A percentile compares a stretch with the other conserved stretches of the same genome.
phyloP scores from a whole-genome alignment of 2,329 filamentous ascomycete species.

The Fusarium sp. region DNA sequence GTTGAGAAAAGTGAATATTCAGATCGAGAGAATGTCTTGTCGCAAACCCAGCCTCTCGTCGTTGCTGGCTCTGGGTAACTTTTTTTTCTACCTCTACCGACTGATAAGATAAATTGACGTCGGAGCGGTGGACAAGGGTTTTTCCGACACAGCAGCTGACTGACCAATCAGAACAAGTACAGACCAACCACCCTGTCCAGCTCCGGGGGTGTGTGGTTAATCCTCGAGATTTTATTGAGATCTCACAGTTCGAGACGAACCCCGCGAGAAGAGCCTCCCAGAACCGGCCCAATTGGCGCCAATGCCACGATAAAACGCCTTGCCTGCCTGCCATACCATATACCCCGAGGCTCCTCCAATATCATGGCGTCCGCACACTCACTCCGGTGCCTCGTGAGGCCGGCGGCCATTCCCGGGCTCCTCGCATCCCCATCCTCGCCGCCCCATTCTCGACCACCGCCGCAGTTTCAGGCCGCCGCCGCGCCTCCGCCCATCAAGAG shows the following conservation, averaged over 20 bases:
- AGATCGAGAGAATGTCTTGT: slow-evolving; percentile 5
- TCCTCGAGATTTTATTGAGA: slow-evolving; percentile 47
- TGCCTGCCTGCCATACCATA: slow-evolving; percentile 3
- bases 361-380: slow-evolving; percentile 56
- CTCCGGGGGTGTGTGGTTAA: slow-evolving; percentile 41
- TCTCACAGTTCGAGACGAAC: slow-evolving; percentile 41
- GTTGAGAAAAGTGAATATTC: neutral
- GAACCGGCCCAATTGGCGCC: slow-evolving; percentile 46
- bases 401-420: slow-evolving; percentile 46
- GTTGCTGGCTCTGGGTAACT: slow-evolving; percentile 31
- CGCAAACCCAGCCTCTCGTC: slow-evolving; percentile 21
- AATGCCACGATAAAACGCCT: slow-evolving; percentile 42
- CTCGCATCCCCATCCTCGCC: slow-evolving; percentile 48
- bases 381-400: slow-evolving; percentile 57
- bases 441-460: slow-evolving; percentile 57
- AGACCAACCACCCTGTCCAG: slow-evolving; percentile 12
- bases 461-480: slow-evolving; percentile 45
- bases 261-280: slow-evolving; percentile 36
- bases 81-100: slow-evolving; percentile 36
- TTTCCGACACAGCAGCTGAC: slow-evolving; percentile 29
- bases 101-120: slow-evolving; percentile 40
- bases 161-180: slow-evolving; percentile 32
- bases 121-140: slow-evolving; percentile 45
- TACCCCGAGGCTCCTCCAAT: slow-evolving; percentile 8
- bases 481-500: slow-evolving; percentile 50